phyloP scores from a whole-genome alignment of 2,329 filamentous ascomycete species.

The Sporothrix globosa region DNA sequence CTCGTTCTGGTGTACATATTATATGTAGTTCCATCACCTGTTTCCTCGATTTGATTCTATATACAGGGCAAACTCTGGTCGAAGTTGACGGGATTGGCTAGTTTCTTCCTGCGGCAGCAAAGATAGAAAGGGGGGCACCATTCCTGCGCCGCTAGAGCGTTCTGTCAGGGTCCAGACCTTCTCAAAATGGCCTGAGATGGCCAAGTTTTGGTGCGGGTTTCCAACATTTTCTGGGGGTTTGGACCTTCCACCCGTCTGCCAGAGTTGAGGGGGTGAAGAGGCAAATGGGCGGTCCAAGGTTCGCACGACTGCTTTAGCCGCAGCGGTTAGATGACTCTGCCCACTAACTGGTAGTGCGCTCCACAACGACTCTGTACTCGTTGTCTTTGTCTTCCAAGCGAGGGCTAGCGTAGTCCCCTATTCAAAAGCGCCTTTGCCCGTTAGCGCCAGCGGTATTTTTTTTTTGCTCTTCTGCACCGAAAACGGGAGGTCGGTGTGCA shows the following conservation, averaged over 20 bases:
- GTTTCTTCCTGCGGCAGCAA: not conserved
- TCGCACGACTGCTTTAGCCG: not conserved
- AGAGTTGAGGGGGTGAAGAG: not conserved
- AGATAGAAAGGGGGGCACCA: slow-evolving; percentile 23
- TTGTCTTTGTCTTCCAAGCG: not conserved
- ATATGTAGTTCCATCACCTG: too few species aligned
- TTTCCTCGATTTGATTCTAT: too few species aligned
- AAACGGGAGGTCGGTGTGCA: not conserved
- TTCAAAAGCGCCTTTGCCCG: not conserved
- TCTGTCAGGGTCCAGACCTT: slow-evolving; percentile 35
- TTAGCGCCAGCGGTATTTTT: not conserved
- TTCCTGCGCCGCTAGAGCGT: slow-evolving; percentile 31
- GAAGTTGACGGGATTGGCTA: not conserved
- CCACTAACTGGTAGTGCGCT: slow-evolving; percentile 3
- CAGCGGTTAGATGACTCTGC: not conserved
- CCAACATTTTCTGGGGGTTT: slow-evolving; percentile 32
- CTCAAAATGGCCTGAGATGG: slow-evolving; percentile 33
- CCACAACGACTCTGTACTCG: not conserved
- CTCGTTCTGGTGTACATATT: too few species aligned
- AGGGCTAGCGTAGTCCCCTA: slow-evolving; percentile 15
- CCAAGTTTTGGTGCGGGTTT: slow-evolving; percentile 34
- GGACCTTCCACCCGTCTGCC: too few species aligned
- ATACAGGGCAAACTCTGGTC: not conserved
- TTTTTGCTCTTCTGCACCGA: not conserved
- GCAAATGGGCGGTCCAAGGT: not conserved